phyloP scores from a whole-genome alignment of 1,284 basidiomycete species.

The Moniliella sp. region DNA sequence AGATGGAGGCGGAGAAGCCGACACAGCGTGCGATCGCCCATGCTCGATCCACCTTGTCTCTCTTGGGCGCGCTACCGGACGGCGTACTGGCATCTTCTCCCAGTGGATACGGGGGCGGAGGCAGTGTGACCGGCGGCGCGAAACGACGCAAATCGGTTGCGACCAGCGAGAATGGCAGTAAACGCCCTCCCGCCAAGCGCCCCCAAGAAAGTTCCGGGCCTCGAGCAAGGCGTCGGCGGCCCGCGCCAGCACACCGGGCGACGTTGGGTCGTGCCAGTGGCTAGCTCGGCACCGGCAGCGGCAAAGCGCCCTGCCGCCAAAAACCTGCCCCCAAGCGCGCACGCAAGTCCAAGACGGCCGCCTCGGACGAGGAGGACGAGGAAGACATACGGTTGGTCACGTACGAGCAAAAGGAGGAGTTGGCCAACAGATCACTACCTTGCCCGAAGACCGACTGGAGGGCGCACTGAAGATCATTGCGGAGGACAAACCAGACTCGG shows the following conservation, averaged over 20 bases:
- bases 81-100: no score
- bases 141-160: background rate
- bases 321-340: background rate
- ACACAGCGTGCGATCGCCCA: background rate
- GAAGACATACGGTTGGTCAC: conserved; percentile 27
- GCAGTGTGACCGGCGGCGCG: background rate
- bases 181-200: no score
- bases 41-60: background rate
- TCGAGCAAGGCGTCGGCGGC: no score
- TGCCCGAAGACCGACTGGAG: conserved; percentile 29
- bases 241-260: no score
- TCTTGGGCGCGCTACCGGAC: background rate
- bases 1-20: background rate
- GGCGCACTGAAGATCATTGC: conserved; percentile 31
- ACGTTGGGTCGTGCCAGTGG: no score
- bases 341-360: background rate
- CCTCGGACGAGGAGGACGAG: background rate
- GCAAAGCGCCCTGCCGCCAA: no score
- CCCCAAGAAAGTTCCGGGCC: no score
- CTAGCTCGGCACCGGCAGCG: no score
- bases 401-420: conserved; percentile 32
- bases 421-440: conserved; percentile 30
- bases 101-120: background rate
- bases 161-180: no score
- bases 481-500: conserved; percentile 28